phyloP scores from a whole-genome alignment of 2,329 filamentous ascomycete species.

The Penicillium sp. region DNA sequence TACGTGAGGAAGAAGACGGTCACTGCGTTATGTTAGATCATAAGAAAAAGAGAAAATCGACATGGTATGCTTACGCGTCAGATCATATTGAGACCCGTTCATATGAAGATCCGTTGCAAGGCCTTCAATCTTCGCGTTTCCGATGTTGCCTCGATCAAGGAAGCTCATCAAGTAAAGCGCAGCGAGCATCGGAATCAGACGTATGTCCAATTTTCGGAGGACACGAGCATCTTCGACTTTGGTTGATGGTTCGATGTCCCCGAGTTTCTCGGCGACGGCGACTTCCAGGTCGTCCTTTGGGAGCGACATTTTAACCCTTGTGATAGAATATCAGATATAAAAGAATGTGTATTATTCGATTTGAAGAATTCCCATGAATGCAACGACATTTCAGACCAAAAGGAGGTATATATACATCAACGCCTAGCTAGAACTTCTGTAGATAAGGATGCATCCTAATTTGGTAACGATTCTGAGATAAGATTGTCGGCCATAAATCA shows the following conservation, averaged over 20 bases:
- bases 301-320: background rate
- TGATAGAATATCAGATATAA: background rate
- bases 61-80: slow-evolving; percentile 17
- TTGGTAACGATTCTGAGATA: background rate
- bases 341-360: background rate
- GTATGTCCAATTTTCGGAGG: background rate
- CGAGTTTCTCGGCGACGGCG: background rate
- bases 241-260: background rate
- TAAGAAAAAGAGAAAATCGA: background rate
- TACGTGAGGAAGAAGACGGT: slow-evolving; percentile 25
- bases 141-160: slow-evolving; percentile 26
- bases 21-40: slow-evolving; percentile 11
- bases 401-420: background rate
- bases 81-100: slow-evolving; percentile 24
- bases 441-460: background rate
- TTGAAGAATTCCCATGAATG: background rate
- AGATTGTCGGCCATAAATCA: background rate
- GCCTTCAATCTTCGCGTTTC: slow-evolving; percentile 26
- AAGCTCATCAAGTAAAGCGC: slow-evolving; percentile 36
- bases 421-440: background rate
- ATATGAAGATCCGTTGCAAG: slow-evolving; percentile 20
- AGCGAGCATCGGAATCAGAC: slow-evolving; percentile 29
- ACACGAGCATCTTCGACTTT: background rate
- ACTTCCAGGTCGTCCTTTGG: background rate
- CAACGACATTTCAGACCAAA: background rate